Evolutionary conservation across 1,139 yeast species (phyloP).

Genomic region (Hemisphaericaspora xylanilytica): DNA sequence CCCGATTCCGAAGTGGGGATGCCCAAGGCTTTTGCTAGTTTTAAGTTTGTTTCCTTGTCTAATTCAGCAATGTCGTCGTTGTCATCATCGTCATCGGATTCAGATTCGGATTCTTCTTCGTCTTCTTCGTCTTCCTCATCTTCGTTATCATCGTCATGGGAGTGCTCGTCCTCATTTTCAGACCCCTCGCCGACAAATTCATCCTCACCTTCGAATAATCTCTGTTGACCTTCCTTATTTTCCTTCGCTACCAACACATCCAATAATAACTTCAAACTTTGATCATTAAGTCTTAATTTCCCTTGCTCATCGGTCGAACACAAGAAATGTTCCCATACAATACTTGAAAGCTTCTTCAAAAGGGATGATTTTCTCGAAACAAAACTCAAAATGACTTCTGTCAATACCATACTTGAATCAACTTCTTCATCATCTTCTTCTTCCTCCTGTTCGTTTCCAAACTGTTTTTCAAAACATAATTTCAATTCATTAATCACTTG

Average conservation of each 20-base stretch:
- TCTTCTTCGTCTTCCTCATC: constrained; percentile 30
- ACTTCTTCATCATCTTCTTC: constrained; percentile 23
- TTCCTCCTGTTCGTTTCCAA: constrained; percentile 17
- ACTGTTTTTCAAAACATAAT: constrained; percentile 46
- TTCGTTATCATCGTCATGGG: constrained; percentile 29
- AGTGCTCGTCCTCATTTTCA: constrained; percentile 30
- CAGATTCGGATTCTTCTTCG: constrained; percentile 19
- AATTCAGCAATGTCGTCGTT: constrained; percentile 45
- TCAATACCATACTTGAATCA: constrained; percentile 58
- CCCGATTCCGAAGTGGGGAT: constrained; percentile 52
- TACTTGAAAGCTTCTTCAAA: constrained; percentile 66
- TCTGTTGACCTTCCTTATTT: constrained; percentile 76
- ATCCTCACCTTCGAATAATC: constrained; percentile 65
- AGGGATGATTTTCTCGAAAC: constrained; percentile 70
- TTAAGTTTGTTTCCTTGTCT: constrained; percentile 67
- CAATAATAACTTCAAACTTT: constrained; percentile 56
- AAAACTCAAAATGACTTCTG: constrained; percentile 78
- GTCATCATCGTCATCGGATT: constrained; percentile 14
- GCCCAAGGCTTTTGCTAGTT: constrained; percentile 77
- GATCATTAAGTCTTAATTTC: constrained; percentile 32
- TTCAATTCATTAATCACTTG: constrained; percentile 72
- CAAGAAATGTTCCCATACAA: constrained; percentile 68
- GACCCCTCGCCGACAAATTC: constrained; percentile 29
- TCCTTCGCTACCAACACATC: constrained; percentile 75
- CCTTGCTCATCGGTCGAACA: constrained; percentile 32